Evolutionary conservation across 1,139 yeast species (phyloP).

Genomic region (Geotrichum aggregatum): DNA sequence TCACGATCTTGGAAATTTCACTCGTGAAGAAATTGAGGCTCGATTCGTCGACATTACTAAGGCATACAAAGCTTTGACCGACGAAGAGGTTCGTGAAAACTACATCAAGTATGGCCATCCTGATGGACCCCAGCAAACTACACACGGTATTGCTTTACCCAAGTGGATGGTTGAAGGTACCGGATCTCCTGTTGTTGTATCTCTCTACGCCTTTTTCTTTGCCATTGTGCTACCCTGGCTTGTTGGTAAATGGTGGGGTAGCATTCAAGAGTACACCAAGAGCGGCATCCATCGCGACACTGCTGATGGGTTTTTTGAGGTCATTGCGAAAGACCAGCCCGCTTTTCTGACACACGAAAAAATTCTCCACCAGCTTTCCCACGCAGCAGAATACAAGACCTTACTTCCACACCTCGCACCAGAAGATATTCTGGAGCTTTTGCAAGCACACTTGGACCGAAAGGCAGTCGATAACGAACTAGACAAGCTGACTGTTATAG

Average conservation of each 20-base stretch:
- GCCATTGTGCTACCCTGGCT: slow-evolving; percentile 74
- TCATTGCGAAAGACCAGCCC: slow-evolving; percentile 65
- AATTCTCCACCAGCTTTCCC: slow-evolving; percentile 58
- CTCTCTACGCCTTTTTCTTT: slow-evolving; percentile 64
- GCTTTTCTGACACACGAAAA: slow-evolving; percentile 55
- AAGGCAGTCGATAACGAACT: slow-evolving; percentile 41
- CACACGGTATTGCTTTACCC: slow-evolving; percentile 96
- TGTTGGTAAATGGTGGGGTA: slow-evolving; percentile 87
- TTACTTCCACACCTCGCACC: slow-evolving; percentile 45
- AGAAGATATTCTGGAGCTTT: slow-evolving; percentile 48
- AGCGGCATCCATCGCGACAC: slow-evolving; percentile 79
- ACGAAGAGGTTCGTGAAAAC: slow-evolving; percentile 78
- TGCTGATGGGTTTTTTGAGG: slow-evolving; percentile 58
- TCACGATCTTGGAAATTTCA: slow-evolving; percentile 49
- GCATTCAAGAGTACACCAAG: slow-evolving; percentile 74
- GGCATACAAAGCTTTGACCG: slow-evolving; percentile 94
- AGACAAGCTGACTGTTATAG: slow-evolving; percentile 54
- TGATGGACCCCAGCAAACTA: slow-evolving; percentile 91
- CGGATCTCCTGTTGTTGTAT: slow-evolving; percentile 62
- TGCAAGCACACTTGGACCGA: slow-evolving; percentile 57
- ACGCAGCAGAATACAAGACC: slow-evolving; percentile 58
- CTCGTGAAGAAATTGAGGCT: slow-evolving; percentile 66
- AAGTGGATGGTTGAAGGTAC: slow-evolving; percentile 83
- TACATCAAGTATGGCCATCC: slow-evolving; percentile 91
- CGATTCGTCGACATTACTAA: slow-evolving; percentile 77